Base-by-base conservation (phyloP, 139 green algal genomes). In the Pedinophyceae sp. region DNA sequence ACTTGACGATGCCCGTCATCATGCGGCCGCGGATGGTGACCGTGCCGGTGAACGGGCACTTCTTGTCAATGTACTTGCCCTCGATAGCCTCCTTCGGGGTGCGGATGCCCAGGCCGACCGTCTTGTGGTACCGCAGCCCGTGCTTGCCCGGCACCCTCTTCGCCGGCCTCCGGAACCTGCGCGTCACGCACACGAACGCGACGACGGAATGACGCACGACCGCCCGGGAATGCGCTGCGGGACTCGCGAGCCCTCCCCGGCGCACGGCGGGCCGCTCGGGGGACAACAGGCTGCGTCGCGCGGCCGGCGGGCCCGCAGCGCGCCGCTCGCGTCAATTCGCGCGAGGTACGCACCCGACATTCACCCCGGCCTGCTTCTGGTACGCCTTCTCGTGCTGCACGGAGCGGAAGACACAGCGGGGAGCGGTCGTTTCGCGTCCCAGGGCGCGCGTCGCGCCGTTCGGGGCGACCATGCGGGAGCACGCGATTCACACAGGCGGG, bases 21-120 rank as follows among this genome's bases (percentile, higher is more conserved):
- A 98, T 98, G 62, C 91, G 79, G 58, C 91, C 91, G 29, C 91
- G 83, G 58, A 98, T 98, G 59, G 81, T 88, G 22, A 98, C 84
- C 55, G 95, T 89, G 68, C 91, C 84, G 50, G 92, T 98, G 87
- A 98, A 98, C 20, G 91, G 91, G 83, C 91, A 98, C 83, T 98
- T 98, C 82, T 98, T 96, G 83, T 98, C 91, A 52, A 98, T 92
- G 81, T 98, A 98, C 46, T 66, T 85, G 59, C 89, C 90, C 72
- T 98, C 86, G 59, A 97, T 97, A 19, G 91, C 91, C 65, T 94
- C 84, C 58, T 86, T 87, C 58, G 91, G 91, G 17, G 91, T 98
- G 77, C 90, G 93, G 84, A 98, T 98, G 61, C 89, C 86, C 26
- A 98, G 79, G 54, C 91, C 91, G 20, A 98, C 76, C 61, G 84